Evolutionary conservation across 805 yeast species (phyloP).

Genomic region (Hanseniaspora lindneri): DNA sequence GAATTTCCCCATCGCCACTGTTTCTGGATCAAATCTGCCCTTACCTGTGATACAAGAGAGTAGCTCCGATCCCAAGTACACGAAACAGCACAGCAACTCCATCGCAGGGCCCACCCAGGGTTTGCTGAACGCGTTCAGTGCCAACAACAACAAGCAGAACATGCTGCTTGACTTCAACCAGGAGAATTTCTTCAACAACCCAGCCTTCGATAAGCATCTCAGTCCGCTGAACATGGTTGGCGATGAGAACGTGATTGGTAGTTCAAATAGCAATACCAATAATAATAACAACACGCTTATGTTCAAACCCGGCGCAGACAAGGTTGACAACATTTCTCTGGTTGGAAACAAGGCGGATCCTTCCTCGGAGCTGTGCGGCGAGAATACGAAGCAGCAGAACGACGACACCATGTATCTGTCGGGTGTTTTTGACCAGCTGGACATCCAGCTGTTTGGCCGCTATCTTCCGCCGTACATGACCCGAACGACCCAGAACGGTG

Average conservation of each 20-base stretch:
- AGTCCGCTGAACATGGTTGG: slow-evolving; percentile 10
- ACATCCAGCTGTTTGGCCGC: slow-evolving; percentile 73
- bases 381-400: not conserved
- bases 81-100: not conserved
- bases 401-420: slow-evolving; percentile 41
- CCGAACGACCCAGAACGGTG: not conserved
- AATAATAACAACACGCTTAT: not conserved
- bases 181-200: slow-evolving; percentile 7
- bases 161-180: not conserved
- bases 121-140: not conserved
- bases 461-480: slow-evolving; percentile 76
- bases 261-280: not conserved
- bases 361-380: slow-evolving; percentile 16
- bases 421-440: slow-evolving; percentile 75
- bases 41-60: slow-evolving; percentile 8
- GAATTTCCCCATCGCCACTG: slow-evolving; percentile 1
- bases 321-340: too few species aligned
- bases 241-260: slow-evolving; percentile 1
- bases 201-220: slow-evolving; percentile 9
- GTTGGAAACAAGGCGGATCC: too few species aligned
- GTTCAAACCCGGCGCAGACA: not conserved
- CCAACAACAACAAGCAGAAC: not conserved
- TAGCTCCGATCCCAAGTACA: too few species aligned
- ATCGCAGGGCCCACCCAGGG: not conserved
- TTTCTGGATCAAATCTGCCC: slow-evolving; percentile 9